phyloP scores from a whole-genome alignment of 2,329 filamentous ascomycete genomes.

The Pestalotiopsis sp. region DNA sequence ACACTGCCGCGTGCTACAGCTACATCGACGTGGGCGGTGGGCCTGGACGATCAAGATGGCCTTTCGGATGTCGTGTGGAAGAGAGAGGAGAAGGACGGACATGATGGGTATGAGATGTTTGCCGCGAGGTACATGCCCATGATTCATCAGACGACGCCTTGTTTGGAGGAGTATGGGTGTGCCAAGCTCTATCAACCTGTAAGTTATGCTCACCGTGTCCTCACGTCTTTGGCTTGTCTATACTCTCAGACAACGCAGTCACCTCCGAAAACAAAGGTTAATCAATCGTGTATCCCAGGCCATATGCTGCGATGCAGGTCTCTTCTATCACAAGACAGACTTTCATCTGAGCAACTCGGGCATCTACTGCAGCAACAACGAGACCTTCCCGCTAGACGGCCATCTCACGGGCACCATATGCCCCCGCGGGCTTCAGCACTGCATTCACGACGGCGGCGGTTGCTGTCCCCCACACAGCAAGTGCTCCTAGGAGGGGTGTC shows the following conservation, averaged over 20 bases:
- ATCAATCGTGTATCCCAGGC: slow-evolving; percentile 12
- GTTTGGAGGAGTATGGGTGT: slow-evolving; percentile 13
- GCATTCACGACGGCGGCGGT: slow-evolving; percentile 20
- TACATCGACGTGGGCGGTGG: not conserved
- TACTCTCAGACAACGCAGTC: not conserved
- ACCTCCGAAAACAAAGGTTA: not conserved
- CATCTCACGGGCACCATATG: slow-evolving; percentile 16
- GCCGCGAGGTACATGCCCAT: slow-evolving; percentile 4
- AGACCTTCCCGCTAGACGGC: slow-evolving; percentile 6
- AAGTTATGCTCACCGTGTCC: not conserved
- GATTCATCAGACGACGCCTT: not conserved
- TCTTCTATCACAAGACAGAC: slow-evolving; percentile 17
- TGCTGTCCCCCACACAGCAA: slow-evolving; percentile 19
- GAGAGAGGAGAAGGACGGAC: not conserved
- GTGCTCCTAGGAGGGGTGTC: slow-evolving; percentile 20
- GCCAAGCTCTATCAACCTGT: slow-evolving; percentile 17
- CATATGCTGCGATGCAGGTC: slow-evolving; percentile 22
- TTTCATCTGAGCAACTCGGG: slow-evolving; percentile 21
- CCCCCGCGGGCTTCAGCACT: slow-evolving; percentile 11
- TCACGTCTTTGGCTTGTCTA: not conserved
- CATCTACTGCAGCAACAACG: slow-evolving; percentile 21
- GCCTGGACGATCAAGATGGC: not conserved
- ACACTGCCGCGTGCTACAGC: not conserved
- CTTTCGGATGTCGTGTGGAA: not conserved
- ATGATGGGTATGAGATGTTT: slow-evolving; percentile 9